Evolutionary conservation across 139 green algal genomes (phyloP).

Genomic region (Chlorella sp.): DNA sequence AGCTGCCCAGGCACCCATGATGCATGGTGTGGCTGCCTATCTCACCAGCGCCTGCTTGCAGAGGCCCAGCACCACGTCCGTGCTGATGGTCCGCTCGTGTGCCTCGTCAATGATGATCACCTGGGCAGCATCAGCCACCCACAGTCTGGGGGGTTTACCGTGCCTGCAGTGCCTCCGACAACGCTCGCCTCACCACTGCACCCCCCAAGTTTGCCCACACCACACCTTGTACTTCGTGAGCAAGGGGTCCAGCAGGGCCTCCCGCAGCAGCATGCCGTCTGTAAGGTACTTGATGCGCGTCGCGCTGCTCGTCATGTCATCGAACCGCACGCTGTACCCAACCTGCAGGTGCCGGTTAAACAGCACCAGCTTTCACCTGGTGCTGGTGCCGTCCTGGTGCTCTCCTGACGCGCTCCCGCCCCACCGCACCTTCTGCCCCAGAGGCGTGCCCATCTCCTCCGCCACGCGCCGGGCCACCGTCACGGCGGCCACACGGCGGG

Average conservation of each 20-base stretch:
- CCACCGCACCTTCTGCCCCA: slow-evolving; percentile 70
- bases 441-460: slow-evolving; percentile 63
- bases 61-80: slow-evolving; percentile 90
- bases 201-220: too few relatives aligned
- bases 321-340: slow-evolving; percentile 80
- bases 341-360: too few relatives aligned
- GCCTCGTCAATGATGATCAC: slow-evolving; percentile 94
- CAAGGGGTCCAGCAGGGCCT: slow-evolving; percentile 78
- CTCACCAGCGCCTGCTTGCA: slow-evolving; percentile 67
- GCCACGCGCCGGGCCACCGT: slow-evolving; percentile 81
- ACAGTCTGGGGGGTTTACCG: too few relatives aligned
- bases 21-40: background rate
- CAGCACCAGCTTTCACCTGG: too few relatives aligned
- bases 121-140: slow-evolving; percentile 18
- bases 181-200: too few relatives aligned
- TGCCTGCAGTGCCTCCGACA: too few relatives aligned
- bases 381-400: too few relatives aligned
- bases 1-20: too few relatives aligned
- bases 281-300: slow-evolving; percentile 87
- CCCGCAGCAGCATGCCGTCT: slow-evolving; percentile 94
- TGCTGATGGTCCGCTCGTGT: slow-evolving; percentile 90
- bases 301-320: slow-evolving; percentile 50
- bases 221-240: slow-evolving; percentile 68
- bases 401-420: too few relatives aligned
- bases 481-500: slow-evolving; percentile 78